Evolutionary conservation across 2,329 filamentous ascomycete genomes (phyloP).

Genomic region (Cercospora janseana): DNA sequence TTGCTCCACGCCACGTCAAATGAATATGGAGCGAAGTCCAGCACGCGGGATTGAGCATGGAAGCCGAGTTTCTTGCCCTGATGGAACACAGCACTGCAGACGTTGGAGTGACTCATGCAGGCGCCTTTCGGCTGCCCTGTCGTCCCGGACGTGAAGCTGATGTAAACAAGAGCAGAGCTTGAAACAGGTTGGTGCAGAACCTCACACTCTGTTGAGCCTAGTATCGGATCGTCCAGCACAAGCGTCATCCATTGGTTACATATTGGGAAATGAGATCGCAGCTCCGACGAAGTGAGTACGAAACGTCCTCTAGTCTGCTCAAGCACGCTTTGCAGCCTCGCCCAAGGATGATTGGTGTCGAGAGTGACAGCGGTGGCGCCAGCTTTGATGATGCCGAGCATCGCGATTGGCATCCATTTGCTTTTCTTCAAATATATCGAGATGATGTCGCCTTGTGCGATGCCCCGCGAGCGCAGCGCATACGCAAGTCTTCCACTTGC

Average conservation of each 20-base stretch:
- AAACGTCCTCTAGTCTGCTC: slow-evolving; percentile 28
- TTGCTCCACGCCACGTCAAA: slow-evolving; percentile 31
- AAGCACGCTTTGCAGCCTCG: slow-evolving; percentile 32
- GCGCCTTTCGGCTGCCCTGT: slow-evolving; percentile 8
- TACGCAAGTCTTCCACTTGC: slow-evolving; percentile 23
- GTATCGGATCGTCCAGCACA: background rate
- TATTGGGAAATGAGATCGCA: background rate
- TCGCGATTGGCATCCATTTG: slow-evolving; percentile 31
- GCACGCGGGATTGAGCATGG: slow-evolving; percentile 17
- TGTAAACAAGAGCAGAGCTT: slow-evolving; percentile 5
- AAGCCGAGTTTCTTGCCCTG: slow-evolving; percentile 15
- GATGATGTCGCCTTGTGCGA: slow-evolving; percentile 14
- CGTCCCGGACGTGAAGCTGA: slow-evolving; percentile 5
- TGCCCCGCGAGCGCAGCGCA: background rate
- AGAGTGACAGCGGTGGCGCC: slow-evolving; percentile 33
- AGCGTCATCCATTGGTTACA: background rate
- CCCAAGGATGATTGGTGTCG: slow-evolving; percentile 29
- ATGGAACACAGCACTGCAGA: slow-evolving; percentile 13
- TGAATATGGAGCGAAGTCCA: slow-evolving; percentile 29
- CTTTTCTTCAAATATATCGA: slow-evolving; percentile 32
- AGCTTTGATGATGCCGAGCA: slow-evolving; percentile 35
- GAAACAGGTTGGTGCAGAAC: slow-evolving; percentile 1
- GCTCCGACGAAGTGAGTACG: slow-evolving; percentile 13
- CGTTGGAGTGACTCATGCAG: slow-evolving; percentile 9
- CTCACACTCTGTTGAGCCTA: background rate